These are phyloP conservation scores for Euphrasia arctica DNA, from an alignment of 305 asterid genomes.

Conservation along the genomic window DNA sequence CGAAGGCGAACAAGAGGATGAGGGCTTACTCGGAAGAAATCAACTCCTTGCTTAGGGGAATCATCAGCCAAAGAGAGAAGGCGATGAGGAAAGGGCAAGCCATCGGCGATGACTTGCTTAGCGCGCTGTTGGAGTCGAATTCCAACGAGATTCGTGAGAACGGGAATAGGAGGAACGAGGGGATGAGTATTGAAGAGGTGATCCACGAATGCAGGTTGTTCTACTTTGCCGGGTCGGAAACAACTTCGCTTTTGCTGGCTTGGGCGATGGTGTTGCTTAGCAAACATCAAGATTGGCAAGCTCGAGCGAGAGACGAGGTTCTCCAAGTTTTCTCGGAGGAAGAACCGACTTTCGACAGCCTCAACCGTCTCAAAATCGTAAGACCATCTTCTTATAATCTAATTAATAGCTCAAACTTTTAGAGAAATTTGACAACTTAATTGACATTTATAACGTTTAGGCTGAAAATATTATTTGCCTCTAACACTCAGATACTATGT, in stretches of 20 bases:
- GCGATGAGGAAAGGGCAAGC: slow-evolving; percentile 37
- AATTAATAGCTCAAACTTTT: too few species aligned
- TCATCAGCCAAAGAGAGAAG: slow-evolving; percentile 40
- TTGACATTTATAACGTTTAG: too few species aligned
- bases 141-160: slow-evolving; percentile 27
- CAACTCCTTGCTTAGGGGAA: slow-evolving; percentile 30
- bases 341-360: slow-evolving; percentile 26
- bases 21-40: slow-evolving; percentile 36
- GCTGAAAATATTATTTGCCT: too few species aligned
- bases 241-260: slow-evolving; percentile 35
- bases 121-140: slow-evolving; percentile 47
- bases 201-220: slow-evolving; percentile 39
- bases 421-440: too few species aligned
- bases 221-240: slow-evolving; percentile 48
- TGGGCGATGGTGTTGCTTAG: slow-evolving; percentile 44
- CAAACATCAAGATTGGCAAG: slow-evolving; percentile 43
- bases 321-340: slow-evolving; percentile 25
- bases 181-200: slow-evolving; percentile 35
- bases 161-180: slow-evolving; percentile 17
- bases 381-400: neutral
- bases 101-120: slow-evolving; percentile 37
- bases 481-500: too few species aligned
- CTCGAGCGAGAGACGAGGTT: slow-evolving; percentile 35
- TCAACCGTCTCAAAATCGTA: slow-evolving; percentile 37
- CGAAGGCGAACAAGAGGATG: slow-evolving; percentile 53